Evolutionary conservation across 768 basidiomycete genomes (phyloP).

Genomic region (Tephrocybe rancida): DNA sequence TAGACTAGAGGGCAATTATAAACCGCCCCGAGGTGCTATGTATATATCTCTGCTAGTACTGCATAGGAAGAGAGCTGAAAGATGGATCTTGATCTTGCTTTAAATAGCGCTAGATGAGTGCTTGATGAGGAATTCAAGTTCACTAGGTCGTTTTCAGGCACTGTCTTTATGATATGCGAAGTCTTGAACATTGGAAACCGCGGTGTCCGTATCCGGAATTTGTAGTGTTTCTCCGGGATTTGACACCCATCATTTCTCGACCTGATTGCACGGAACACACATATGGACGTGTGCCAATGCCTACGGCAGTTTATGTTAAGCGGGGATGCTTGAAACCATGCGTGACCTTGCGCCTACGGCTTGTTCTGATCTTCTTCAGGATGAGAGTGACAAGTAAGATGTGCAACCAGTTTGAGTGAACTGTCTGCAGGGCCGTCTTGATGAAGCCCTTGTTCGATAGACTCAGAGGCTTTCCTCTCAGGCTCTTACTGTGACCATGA

Average conservation of each 20-base stretch:
- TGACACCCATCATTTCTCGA: slow-evolving; percentile 3
- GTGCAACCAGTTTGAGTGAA: background rate
- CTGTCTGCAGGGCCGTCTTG: slow-evolving; percentile 4
- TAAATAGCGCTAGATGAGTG: background rate
- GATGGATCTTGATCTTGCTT: too few species aligned
- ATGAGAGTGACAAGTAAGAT: background rate
- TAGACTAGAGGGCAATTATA: too few species aligned
- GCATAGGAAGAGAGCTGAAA: too few species aligned
- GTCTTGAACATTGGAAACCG: slow-evolving; percentile 5
- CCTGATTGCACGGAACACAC: background rate
- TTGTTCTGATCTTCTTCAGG: background rate
- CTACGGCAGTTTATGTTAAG: slow-evolving; percentile 8
- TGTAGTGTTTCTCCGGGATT: slow-evolving; percentile 16
- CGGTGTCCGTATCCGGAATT: slow-evolving; percentile 21
- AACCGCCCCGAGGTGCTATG: too few species aligned
- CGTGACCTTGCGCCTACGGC: slow-evolving; percentile 6
- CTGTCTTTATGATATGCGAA: background rate
- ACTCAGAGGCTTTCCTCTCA: too few species aligned
- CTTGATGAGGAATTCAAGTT: background rate
- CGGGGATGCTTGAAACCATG: slow-evolving; percentile 5
- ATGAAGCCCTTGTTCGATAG: slow-evolving; percentile 1
- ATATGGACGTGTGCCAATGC: slow-evolving; percentile 3
- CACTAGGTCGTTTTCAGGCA: background rate
- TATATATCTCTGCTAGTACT: too few species aligned
- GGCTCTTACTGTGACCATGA: too few species aligned